Evolutionary conservation across 164 flowering plant species (phyloP), one percentile per base, ranked within the genome.

Genomic region (Aristolochia contorta): DNA sequence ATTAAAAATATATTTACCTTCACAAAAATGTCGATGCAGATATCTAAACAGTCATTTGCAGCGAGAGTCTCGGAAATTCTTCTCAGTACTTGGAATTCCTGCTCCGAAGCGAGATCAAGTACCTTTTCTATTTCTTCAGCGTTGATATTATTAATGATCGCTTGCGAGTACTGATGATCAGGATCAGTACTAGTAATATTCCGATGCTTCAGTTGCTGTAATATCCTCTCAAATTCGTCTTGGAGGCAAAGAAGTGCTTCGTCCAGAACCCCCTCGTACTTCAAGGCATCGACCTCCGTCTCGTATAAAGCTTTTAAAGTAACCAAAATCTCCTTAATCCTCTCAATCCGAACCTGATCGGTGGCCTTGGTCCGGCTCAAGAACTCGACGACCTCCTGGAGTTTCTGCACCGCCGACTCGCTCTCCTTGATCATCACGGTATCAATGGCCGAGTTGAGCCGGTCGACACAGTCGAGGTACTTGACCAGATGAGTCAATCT

Each of bases 301-400:
- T 81, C 90, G 60, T 77, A 81, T 7, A 86, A 68, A 1, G 82
- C 83, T 59, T 75, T 81, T 6, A 84, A 77, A 0, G 88, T 79
- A 9, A 74, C 59, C 64, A 84, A 55, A 12, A 87, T 72, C 74
- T 86, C 86, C 53, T 56, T 80, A 55, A 82, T 63, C 51, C 84
- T 70, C 3, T 65, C 74, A 6, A 79, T 77, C 57, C 81, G 58
- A 56, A 49, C 74, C 56, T 74, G 81, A 57, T 84, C 89, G 1
- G 93, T 68, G 0, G 86, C 87, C 61, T 80, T 84, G 1, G 89
- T 86, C 72, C 94, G 67, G 65, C 94, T 84, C 72, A 86, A 67
- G 61, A 81, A 84, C 82, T 86, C 90, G 62, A 84, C 87, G 56
- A 78, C 87, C 56, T 86, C 90, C 66, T 86, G 90, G 30, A 86